Evolutionary conservation across 345 rosid species (phyloP).

Genomic region (Lepidium africanum): DNA sequence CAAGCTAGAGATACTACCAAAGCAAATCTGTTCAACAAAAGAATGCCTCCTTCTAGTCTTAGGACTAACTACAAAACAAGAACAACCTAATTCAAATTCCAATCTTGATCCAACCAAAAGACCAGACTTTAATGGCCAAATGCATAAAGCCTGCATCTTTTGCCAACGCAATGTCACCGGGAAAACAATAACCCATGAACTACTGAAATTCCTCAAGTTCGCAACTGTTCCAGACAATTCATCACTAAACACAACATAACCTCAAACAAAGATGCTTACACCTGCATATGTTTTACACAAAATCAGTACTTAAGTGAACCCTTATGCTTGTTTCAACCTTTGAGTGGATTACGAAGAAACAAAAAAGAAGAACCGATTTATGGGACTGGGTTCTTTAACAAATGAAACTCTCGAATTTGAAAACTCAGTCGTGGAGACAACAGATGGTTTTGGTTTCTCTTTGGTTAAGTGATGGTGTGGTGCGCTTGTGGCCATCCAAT

Average conservation of each 20-base stretch:
- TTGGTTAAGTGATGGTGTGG: slow-evolving; percentile 17
- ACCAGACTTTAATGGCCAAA: slow-evolving; percentile 31
- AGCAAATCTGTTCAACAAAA: slow-evolving; percentile 20
- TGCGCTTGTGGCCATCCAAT: slow-evolving; percentile 31
- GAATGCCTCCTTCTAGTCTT: slow-evolving; percentile 25
- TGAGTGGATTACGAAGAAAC: not conserved
- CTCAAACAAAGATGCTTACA: not conserved
- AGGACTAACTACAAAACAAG: slow-evolving; percentile 22
- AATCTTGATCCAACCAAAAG: slow-evolving; percentile 39
- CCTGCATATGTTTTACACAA: not conserved
- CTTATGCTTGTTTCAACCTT: not conserved
- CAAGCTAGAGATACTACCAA: slow-evolving; percentile 24
- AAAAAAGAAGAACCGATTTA: not conserved
- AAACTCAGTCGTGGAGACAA: not conserved
- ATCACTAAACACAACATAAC: not conserved
- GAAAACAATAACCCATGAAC: slow-evolving; percentile 4
- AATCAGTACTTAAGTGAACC: not conserved
- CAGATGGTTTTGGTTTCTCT: not conserved
- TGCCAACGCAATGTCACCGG: not conserved
- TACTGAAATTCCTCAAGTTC: slow-evolving; percentile 3
- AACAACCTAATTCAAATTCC: slow-evolving; percentile 38
- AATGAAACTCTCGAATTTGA: not conserved
- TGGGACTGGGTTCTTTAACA: not conserved
- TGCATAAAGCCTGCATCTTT: slow-evolving; percentile 69
- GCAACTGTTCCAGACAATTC: not conserved